Evolutionary conservation across 805 yeast genomes (phyloP).

Genomic region (Saccharomycopsis fodiens): DNA sequence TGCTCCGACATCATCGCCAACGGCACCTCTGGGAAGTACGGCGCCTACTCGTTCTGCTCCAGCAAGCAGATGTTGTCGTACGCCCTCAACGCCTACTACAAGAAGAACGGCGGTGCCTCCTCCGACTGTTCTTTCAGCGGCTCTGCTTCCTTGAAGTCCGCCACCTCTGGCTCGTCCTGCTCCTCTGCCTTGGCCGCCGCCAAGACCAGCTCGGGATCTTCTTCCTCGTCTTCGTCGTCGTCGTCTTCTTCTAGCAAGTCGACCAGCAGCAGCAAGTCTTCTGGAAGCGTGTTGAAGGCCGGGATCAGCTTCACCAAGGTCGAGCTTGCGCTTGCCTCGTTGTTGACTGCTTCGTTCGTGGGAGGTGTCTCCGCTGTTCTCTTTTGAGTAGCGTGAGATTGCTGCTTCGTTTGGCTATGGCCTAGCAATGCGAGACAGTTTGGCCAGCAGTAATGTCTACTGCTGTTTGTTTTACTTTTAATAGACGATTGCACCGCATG

Average conservation of each 20-base stretch:
- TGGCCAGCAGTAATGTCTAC: too few relatives aligned
- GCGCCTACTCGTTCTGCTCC: conserved; percentile 67
- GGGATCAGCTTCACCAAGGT: conserved; percentile 11
- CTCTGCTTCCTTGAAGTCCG: conserved; percentile 46
- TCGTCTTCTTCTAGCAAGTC: conserved; percentile 24
- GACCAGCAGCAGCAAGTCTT: conserved; percentile 23
- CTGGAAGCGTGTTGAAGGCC: conserved; percentile 3
- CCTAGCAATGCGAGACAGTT: too few relatives aligned
- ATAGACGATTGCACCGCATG: too few relatives aligned
- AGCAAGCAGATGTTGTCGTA: conserved; percentile 58
- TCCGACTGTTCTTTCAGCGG: conserved; percentile 70
- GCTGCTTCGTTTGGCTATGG: too few relatives aligned
- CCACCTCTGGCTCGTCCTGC: conserved; percentile 43
- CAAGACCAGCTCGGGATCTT: conserved; percentile 32
- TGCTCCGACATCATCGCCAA: conserved; percentile 57
- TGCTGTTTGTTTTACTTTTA: too few relatives aligned
- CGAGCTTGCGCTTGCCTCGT: conserved; percentile 12
- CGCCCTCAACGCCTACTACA: conserved; percentile 57
- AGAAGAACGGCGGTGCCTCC: conserved; percentile 33
- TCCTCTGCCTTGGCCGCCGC: conserved; percentile 33
- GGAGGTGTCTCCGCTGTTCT: conserved; percentile 16
- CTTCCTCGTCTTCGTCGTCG: conserved; percentile 24
- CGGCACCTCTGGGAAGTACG: conserved; percentile 62
- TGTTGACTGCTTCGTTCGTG: conserved; percentile 18
- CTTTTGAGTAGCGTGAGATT: too few relatives aligned